Percentiles rank a stretch among this genome's conserved stretches.
phyloP scores from a whole-genome alignment of 495 filamentous ascomycete genomes.

The Penicillium soppii region DNA sequence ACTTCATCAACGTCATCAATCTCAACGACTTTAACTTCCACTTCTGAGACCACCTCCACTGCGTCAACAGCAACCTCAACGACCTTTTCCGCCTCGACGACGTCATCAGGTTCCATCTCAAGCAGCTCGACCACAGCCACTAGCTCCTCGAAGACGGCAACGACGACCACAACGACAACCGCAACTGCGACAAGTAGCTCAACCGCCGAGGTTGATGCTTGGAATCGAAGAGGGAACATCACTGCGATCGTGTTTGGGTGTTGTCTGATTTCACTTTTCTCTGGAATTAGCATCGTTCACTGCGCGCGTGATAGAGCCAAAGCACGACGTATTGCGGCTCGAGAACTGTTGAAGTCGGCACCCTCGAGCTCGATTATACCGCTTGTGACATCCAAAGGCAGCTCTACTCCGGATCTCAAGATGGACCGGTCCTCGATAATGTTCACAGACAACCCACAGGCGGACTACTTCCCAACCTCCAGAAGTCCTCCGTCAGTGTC shows the following conservation, averaged over 20 bases:
- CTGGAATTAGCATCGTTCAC: not conserved
- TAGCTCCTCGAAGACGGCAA: constrained; percentile 13
- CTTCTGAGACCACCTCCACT: constrained; percentile 1
- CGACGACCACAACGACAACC: constrained; percentile 7
- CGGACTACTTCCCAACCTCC: not conserved
- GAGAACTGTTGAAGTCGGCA: not conserved
- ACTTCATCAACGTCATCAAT: constrained; percentile 3
- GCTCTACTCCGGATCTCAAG: not conserved
- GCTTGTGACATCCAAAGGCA: not conserved
- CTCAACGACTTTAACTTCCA: no score
- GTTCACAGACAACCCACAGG: not conserved
- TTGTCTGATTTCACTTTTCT: constrained; percentile 1
- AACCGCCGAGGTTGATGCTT: constrained; percentile 1
- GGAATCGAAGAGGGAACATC: constrained; percentile 9
- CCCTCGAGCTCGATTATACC: not conserved
- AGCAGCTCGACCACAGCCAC: constrained; percentile 6
- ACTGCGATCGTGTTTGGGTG: not conserved
- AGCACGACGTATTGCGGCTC: constrained; percentile 1
- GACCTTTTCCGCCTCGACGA: not conserved
- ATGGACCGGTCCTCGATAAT: not conserved
- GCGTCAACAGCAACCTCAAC: constrained; percentile 4
- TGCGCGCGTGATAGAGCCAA: not conserved
- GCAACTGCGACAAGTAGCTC: constrained; percentile 13
- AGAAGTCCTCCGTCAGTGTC: not conserved
- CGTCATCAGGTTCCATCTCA: not conserved